Percentiles rank a stretch among this genome's conserved stretches.
Evolutionary conservation across 176 grass and related monocot genomes (phyloP).

Genomic region (Eleusine indica): DNA sequence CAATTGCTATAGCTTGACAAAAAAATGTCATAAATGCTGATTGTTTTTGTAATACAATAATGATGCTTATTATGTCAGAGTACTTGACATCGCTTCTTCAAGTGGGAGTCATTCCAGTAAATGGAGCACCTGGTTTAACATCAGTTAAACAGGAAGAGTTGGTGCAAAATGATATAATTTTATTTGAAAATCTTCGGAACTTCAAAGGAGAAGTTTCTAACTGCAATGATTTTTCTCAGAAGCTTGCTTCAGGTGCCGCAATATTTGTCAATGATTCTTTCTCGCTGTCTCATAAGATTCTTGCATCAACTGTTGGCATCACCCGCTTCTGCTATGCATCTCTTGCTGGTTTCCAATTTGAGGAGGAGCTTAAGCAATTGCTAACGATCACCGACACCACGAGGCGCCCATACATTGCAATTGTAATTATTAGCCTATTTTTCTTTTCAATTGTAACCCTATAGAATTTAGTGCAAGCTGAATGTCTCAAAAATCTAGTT

Average conservation of each 20-base stretch:
- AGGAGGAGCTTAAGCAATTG: conserved; percentile 69
- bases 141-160: conserved; percentile 46
- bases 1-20: conserved; percentile 6
- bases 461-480: background rate
- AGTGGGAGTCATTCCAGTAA: conserved; percentile 62
- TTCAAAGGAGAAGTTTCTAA: conserved; percentile 88
- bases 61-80: conserved; percentile 58
- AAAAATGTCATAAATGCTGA: conserved; percentile 11
- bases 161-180: conserved; percentile 56
- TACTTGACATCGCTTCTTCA: conserved; percentile 78
- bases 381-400: conserved; percentile 66
- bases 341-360: conserved; percentile 88
- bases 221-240: conserved; percentile 67
- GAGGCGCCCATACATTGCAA: conserved; percentile 79
- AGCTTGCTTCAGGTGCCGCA: conserved; percentile 65
- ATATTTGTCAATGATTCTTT: conserved; percentile 88
- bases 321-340: conserved; percentile 79
- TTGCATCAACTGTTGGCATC: conserved; percentile 88
- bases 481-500: conserved; percentile 13
- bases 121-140: conserved; percentile 42
- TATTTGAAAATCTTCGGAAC: conserved; percentile 78
- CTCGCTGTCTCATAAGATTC: conserved; percentile 91
- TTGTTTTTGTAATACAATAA: background rate
- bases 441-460: conserved; percentile 19
- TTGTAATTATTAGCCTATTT: conserved; percentile 64